Evolutionary conservation across 2,329 filamentous ascomycete species (phyloP), one percentile per base, ranked within the genome.

Genomic region (Fusarium incarnatum): DNA sequence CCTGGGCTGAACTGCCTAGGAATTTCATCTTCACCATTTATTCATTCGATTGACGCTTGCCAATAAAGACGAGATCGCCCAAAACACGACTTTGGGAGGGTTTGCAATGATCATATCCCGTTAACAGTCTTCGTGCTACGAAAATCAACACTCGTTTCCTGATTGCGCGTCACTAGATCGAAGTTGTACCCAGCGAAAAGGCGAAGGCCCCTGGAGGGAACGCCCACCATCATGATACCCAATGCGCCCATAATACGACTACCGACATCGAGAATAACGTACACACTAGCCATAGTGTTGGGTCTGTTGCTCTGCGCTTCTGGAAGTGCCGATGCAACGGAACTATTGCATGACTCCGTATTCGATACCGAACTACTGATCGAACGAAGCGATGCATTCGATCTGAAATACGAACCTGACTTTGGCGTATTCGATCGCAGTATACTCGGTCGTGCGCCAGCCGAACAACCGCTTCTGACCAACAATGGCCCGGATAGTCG

Each of bases 161-260:
- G 53, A 54, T 47, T 67, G 47, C 61, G 49, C 48, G 57, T 45
- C 61, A 32, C 64, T 66, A 71, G 28, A 56, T 34, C 58, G 55
- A 57, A 44, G 46, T 34, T 47, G 32, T 50, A 50, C 44, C 27
- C 22, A 57, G 58, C 54, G 27, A 67, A 34, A 57, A 67, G 73
- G 64, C 73, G 67, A 64, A 71, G 70, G 77, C 78, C 80, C 79
- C 76, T 76, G 75, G 79, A 79, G 83, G 83, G 80, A 81, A 81
- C 81, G 79, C 58, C 74, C 72, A 73, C 68, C 77, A 79, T 75
- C 70, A 88, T 88, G 86, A 83, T 90, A 80, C 85, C 91, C 79
- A 90, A 87, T 78, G 89, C 87, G 75, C 83, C 92, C 72, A 92
- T 92, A 83, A 91, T 89, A 81, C 90, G 91, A 77, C 87, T 93